Conservation (phyloP, 371 early-diverging fungal species). For the Mortierella sp. region DNA sequence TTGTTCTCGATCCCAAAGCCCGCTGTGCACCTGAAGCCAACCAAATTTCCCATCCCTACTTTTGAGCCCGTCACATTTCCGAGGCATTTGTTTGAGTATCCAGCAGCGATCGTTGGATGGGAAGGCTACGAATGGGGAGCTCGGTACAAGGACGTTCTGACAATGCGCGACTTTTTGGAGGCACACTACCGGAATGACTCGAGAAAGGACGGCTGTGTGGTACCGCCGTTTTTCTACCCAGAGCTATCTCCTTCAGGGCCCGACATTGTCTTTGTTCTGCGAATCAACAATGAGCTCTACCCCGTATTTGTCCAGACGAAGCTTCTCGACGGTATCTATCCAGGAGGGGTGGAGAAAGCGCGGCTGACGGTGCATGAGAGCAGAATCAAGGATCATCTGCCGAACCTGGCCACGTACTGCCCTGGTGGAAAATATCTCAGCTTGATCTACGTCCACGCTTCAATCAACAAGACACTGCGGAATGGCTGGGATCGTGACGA, state of each 20-base stretch:
- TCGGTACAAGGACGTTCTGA: conserved; percentile 16
- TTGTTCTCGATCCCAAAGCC: conserved; percentile 42
- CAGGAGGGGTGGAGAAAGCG: conserved; percentile 37
- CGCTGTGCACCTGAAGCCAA: conserved; percentile 21
- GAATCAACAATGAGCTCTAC: no score
- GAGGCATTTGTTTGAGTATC: no score
- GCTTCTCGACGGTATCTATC: conserved; percentile 16
- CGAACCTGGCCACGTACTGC: conserved; percentile 35
- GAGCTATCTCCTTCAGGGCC: no score
- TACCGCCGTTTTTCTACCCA: no score
- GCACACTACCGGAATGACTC: conserved; percentile 33
- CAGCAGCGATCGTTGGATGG: conserved; percentile 42
- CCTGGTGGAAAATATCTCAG: no score
- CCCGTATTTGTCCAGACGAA: no score
- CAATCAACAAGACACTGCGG: conserved; percentile 22
- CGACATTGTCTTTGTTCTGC: no score
- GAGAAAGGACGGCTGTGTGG: no score
- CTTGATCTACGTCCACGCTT: conserved; percentile 36
- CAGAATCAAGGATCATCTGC: conserved; percentile 30
- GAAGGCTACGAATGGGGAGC: conserved; percentile 32
- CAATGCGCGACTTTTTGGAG: conserved; percentile 41
- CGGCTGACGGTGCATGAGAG: conserved; percentile 39
- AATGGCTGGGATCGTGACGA: no score
- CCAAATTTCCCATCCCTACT: conserved; percentile 21
- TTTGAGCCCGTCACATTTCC: conserved; percentile 45